These are phyloP conservation scores for Asclepias syriaca DNA, from an alignment of 257 asterid species.

Conservation along the genomic window DNA sequence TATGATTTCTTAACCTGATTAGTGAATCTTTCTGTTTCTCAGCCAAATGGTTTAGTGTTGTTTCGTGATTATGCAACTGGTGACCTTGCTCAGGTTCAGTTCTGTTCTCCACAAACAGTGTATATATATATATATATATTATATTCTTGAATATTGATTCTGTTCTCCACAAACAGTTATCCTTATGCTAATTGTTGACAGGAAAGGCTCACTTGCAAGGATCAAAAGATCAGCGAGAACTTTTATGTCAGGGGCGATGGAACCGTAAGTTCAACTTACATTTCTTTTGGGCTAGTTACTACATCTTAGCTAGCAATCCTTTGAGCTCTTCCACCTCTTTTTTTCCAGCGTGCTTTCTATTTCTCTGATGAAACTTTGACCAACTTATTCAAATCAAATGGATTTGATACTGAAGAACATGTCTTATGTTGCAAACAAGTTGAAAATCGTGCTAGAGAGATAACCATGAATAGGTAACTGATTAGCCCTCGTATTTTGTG, in stretches of 20 bases:
- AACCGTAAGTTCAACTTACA: slow-evolving; percentile 57
- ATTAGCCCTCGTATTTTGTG: not conserved
- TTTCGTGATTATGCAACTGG: slow-evolving; percentile 98
- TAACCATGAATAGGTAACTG: slow-evolving; percentile 81
- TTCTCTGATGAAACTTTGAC: slow-evolving; percentile 78
- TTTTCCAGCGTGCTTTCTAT: slow-evolving; percentile 88
- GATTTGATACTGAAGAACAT: slow-evolving; percentile 70
- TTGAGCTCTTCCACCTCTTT: slow-evolving; percentile 13
- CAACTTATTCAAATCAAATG: slow-evolving; percentile 57
- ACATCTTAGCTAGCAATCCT: slow-evolving; percentile 19
- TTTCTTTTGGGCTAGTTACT: not conserved
- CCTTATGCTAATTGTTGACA: slow-evolving; percentile 25
- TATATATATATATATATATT: not conserved
- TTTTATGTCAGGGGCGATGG: slow-evolving; percentile 99
- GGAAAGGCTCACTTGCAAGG: slow-evolving; percentile 86
- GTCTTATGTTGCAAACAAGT: slow-evolving; percentile 90
- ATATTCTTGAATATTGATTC: not conserved
- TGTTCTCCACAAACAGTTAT: not conserved
- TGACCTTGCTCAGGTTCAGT: slow-evolving; percentile 91
- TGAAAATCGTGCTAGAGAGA: slow-evolving; percentile 80
- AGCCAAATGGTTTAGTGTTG: slow-evolving; percentile 78
- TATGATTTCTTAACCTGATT: slow-evolving; percentile 20
- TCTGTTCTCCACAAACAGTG: not conserved
- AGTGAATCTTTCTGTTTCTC: slow-evolving; percentile 22
- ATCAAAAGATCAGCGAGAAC: slow-evolving; percentile 89